Evolutionary conservation across 2,329 filamentous ascomycete species (phyloP).

Genomic region (Fusarium nodosum): DNA sequence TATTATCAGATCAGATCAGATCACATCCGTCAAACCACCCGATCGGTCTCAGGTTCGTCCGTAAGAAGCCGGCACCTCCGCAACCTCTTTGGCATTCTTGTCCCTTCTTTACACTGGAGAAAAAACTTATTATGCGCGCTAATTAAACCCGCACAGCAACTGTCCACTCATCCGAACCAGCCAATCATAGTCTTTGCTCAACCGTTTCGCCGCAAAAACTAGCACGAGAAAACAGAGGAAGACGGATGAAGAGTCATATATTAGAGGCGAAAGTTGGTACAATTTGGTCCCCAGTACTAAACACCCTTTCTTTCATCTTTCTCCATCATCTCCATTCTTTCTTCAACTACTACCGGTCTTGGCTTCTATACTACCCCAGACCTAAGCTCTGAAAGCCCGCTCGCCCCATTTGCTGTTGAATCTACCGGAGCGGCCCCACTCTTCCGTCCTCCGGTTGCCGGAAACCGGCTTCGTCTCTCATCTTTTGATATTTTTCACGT

Average conservation of each 20-base stretch:
- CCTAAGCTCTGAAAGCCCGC: not conserved
- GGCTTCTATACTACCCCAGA: constrained; percentile 24
- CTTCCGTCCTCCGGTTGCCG: constrained; percentile 37
- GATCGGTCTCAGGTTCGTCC: constrained; percentile 15
- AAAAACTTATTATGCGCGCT: constrained; percentile 35
- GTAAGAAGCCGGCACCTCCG: constrained; percentile 29
- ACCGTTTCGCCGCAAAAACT: constrained; percentile 45
- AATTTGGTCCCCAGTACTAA: not conserved
- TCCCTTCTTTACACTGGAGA: not conserved
- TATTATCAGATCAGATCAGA: constrained; percentile 15
- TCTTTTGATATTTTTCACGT: constrained; percentile 9
- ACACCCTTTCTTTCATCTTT: not conserved
- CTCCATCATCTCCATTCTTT: constrained; percentile 28
- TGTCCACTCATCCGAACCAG: constrained; percentile 47
- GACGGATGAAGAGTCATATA: constrained; percentile 40
- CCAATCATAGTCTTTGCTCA: constrained; percentile 45
- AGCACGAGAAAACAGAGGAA: constrained; percentile 37
- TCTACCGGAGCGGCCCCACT: constrained; percentile 45
- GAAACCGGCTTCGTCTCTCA: constrained; percentile 28
- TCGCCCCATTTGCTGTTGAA: constrained; percentile 8
- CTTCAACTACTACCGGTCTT: constrained; percentile 16
- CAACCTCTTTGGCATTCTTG: constrained; percentile 17
- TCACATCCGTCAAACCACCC: constrained; percentile 3
- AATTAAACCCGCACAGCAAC: constrained; percentile 19
- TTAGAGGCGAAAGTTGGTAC: constrained; percentile 6